Evolutionary conservation across 2,329 filamentous ascomycete genomes (phyloP).

Genomic region (Endocalyx cinctus): DNA sequence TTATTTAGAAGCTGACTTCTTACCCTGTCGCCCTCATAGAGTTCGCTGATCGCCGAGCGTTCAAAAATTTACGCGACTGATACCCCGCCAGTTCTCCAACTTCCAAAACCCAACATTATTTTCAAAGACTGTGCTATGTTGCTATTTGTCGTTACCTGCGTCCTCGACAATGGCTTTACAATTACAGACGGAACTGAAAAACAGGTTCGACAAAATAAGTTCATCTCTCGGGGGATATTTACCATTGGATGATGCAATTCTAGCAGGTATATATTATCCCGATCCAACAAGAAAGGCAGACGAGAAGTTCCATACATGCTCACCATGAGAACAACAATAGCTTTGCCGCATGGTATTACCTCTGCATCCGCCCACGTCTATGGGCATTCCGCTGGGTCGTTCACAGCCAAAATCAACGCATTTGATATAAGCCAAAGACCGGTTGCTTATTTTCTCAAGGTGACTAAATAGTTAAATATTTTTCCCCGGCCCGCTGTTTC

Average conservation of each 20-base stretch:
- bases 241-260: constrained; percentile 7
- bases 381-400: constrained; percentile 6
- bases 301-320: too few relatives aligned
- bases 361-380: constrained; percentile 3
- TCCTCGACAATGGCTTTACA: constrained; percentile 3
- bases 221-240: constrained; percentile 1
- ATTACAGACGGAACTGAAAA: constrained; percentile 3
- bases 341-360: constrained; percentile 3
- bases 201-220: constrained; percentile 1
- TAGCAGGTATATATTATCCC: constrained; percentile 5
- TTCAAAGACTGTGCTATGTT: too few relatives aligned
- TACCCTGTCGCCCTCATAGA: too few relatives aligned
- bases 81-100: too few relatives aligned
- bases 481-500: neutral
- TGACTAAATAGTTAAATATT: neutral
- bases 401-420: constrained; percentile 10
- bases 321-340: constrained; percentile 3
- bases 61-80: too few relatives aligned
- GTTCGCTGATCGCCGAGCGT: too few relatives aligned
- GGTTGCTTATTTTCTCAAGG: constrained; percentile 6
- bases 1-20: too few relatives aligned
- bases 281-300: too few relatives aligned
- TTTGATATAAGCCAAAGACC: neutral
- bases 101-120: too few relatives aligned
- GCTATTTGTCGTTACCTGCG: too few relatives aligned